Percentiles rank a stretch among this genome's conserved stretches.
Conservation (phyloP, 2,329 filamentous ascomycete species). For the Atkinsonella texensis region DNA sequence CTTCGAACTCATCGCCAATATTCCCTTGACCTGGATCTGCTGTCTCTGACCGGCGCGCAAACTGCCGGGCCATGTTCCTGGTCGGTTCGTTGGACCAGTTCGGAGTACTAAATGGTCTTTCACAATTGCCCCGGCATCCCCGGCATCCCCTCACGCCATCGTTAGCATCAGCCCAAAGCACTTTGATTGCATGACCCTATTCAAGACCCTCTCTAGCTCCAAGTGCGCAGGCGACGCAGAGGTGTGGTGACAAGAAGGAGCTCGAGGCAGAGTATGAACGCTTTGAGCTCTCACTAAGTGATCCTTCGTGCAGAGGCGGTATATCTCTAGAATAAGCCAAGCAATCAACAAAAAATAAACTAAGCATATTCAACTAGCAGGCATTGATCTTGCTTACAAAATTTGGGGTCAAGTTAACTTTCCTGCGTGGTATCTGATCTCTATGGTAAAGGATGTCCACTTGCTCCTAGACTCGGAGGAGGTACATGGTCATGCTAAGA, state of each 20-base stretch:
- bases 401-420: too few relatives aligned
- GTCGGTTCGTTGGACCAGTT: constrained; percentile 25
- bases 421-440: too few relatives aligned
- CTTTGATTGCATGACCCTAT: constrained; percentile 21
- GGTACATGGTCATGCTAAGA: too few relatives aligned
- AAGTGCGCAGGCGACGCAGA: constrained; percentile 20
- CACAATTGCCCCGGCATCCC: constrained; percentile 19
- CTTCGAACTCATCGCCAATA: constrained; percentile 16
- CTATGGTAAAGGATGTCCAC: too few relatives aligned
- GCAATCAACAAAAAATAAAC: too few relatives aligned
- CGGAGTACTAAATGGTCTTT: constrained; percentile 14
- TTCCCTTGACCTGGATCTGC: constrained; percentile 20
- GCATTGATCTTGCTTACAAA: too few relatives aligned
- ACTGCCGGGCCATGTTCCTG: constrained; percentile 20
- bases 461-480: too few relatives aligned
- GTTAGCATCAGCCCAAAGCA: constrained; percentile 20
- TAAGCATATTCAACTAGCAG: too few relatives aligned
- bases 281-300: background rate
- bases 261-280: background rate
- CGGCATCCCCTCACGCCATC: constrained; percentile 19
- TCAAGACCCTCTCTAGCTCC: constrained; percentile 18
- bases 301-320: background rate
- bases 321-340: too few relatives aligned
- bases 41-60: constrained; percentile 25
- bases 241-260: background rate